Percentiles rank a stretch among this genome's conserved stretches.
Conservation (phyloP, 1,139 yeast species). For the Yamadazyma sp. region DNA sequence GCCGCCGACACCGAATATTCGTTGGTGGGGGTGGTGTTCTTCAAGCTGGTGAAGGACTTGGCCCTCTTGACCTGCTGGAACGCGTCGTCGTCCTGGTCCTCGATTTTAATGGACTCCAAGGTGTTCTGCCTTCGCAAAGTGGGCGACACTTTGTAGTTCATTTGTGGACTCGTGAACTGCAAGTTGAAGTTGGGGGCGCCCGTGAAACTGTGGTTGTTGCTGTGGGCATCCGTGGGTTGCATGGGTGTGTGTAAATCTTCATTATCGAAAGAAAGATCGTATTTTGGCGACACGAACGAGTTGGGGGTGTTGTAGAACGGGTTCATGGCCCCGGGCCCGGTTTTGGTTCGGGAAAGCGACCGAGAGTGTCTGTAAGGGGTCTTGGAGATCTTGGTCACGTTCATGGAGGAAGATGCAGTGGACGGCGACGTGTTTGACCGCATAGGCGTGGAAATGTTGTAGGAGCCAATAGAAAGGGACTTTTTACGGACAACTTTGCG, state of each 20-base stretch:
- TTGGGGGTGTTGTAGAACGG: slow-evolving; percentile 49
- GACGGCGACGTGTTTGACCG: slow-evolving; percentile 16
- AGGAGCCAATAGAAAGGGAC: slow-evolving; percentile 15
- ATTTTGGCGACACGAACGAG: slow-evolving; percentile 41
- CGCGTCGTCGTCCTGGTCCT: slow-evolving; percentile 48
- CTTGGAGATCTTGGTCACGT: slow-evolving; percentile 10
- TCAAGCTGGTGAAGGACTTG: slow-evolving; percentile 22
- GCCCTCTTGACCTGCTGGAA: slow-evolving; percentile 43
- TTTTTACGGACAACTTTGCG: slow-evolving; percentile 14
- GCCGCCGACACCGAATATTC: neutral
- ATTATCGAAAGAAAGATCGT: slow-evolving; percentile 25
- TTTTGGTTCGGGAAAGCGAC: slow-evolving; percentile 17
- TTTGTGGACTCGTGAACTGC: slow-evolving; percentile 10
- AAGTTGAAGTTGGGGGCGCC: slow-evolving; percentile 11
- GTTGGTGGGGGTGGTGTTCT: neutral
- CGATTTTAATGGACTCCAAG: slow-evolving; percentile 35
- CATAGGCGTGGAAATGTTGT: slow-evolving; percentile 25
- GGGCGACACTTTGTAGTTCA: slow-evolving; percentile 11
- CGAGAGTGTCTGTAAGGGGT: slow-evolving; percentile 20
- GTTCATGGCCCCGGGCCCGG: slow-evolving; percentile 24
- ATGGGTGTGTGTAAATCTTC: slow-evolving; percentile 35
- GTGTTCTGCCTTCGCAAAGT: slow-evolving; percentile 22
- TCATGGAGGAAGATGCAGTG: slow-evolving; percentile 6
- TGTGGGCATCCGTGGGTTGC: slow-evolving; percentile 13
- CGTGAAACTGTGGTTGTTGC: slow-evolving; percentile 5